Evolutionary conservation across 2,329 filamentous ascomycete species (phyloP), one percentile per base, ranked within the genome.

Genomic region (Claviceps africana): DNA sequence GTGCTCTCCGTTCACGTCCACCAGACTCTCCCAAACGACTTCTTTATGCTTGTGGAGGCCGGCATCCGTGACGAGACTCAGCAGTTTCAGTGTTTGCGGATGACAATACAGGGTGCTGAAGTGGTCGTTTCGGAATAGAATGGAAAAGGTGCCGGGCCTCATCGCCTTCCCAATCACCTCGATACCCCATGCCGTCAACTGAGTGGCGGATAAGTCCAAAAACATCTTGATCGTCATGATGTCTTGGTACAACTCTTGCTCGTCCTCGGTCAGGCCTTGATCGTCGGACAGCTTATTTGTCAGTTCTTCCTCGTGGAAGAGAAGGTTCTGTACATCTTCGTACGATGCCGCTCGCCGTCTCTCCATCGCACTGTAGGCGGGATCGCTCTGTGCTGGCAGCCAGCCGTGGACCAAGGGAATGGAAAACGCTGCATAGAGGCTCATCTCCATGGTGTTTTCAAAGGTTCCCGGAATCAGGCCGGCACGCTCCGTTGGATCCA

Each of bases 121-220:
- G 65, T 98, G 93, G 62, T 98, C 91, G 61, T 98, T 98, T 28
- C 93, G 81, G 71, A 98, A 98, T 1, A 98, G 70, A 48, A 98
- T 97, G 0, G 88, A 88, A 56, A 96, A 80, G 1, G 85, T 81
- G 1, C 89, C 91, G 1, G 88, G 84, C 13, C 77, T 71, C 53
- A 96, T 76, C 6, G 78, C 82, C 49, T 80, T 78, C 0, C 76
- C 77, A 40, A 97, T 82, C 1, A 86, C 79, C 40, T 86, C 78
- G 2, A 98, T 74, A 0, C 93, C 93, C 66, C 84, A 85, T 0
- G 79, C 73, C 0, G 93, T 96, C 22, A 98, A 72, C 61, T 98
- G 93, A 0, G 93, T 97, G 0, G 88, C 84, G 55, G 88, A 90
- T 1, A 74, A 76, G 3, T 74, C 71, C n/a, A 96, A 72, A 58